phyloP scores from a whole-genome alignment of 2,329 filamentous ascomycete genomes.

The Plenodomus biglobosus region DNA sequence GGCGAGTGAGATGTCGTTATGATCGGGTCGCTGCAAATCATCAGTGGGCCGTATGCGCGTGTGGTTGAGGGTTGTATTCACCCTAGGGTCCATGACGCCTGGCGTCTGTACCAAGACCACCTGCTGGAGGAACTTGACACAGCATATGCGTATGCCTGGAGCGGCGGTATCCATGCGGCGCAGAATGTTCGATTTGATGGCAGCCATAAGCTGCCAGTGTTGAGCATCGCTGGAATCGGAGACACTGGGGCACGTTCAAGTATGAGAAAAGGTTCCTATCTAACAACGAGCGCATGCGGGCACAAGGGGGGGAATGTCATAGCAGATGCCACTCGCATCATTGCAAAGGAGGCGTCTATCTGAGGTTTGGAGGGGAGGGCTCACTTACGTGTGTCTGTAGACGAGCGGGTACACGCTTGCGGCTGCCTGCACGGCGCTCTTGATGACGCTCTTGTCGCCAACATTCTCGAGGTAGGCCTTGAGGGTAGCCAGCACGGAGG shows the following conservation, averaged over 20 bases:
- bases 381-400: constrained; percentile 89
- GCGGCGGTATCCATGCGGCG: constrained; percentile 81
- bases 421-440: constrained; percentile 82
- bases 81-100: constrained; percentile 81
- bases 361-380: constrained; percentile 21
- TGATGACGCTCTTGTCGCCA: constrained; percentile 78
- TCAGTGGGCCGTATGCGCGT: constrained; percentile 22
- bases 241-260: constrained; percentile 62
- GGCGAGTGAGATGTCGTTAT: constrained; percentile 81
- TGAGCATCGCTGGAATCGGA: constrained; percentile 78
- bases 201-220: constrained; percentile 84
- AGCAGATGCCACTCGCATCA: constrained; percentile 16
- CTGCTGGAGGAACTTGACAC: constrained; percentile 94
- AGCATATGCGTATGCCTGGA: constrained; percentile 82
- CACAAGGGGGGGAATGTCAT: constrained; percentile 14
- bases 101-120: constrained; percentile 90
- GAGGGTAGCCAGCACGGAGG: constrained; percentile 76
- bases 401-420: constrained; percentile 92
- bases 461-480: constrained; percentile 53
- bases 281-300: constrained; percentile 6
- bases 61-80: constrained; percentile 50
- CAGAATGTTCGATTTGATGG: constrained; percentile 87
- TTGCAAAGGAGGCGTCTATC: constrained; percentile 23
- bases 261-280: constrained; percentile 37
- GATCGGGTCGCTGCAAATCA: constrained; percentile 63